Evolutionary conservation across 148 eudicot species (phyloP).

Genomic region (Persicaria maculosa): DNA sequence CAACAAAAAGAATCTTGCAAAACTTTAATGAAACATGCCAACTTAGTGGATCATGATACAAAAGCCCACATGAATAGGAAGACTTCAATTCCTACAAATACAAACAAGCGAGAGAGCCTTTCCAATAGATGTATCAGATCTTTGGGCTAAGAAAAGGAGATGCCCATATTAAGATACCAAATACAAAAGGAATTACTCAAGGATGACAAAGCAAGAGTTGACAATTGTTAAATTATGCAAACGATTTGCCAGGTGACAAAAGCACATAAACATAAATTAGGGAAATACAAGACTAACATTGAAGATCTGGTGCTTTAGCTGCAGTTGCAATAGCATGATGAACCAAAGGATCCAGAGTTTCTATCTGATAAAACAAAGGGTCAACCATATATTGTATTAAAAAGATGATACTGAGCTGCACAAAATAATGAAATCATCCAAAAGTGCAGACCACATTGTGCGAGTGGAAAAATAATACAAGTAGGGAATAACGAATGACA

Average conservation of each 20-base stretch:
- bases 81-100: not conserved
- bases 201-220: not conserved
- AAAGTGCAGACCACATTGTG: not conserved
- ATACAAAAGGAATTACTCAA: not conserved
- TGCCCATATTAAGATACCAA: not conserved
- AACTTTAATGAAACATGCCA: not conserved
- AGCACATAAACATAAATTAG: not conserved
- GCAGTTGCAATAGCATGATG: constrained; percentile 77
- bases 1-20: not conserved
- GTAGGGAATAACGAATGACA: not conserved
- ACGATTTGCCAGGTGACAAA: not conserved
- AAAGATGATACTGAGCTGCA: not conserved
- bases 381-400: not conserved
- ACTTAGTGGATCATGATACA: not conserved
- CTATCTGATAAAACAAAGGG: constrained; percentile 37
- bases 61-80: not conserved
- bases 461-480: not conserved
- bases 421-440: not conserved
- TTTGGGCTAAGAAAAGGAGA: not conserved
- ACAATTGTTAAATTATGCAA: not conserved
- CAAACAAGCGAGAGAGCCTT: not conserved
- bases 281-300: constrained; percentile 40
- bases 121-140: not conserved
- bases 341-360: constrained; percentile 78
- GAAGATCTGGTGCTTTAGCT: constrained; percentile 65